Base-by-base conservation (phyloP, 495 filamentous ascomycete species). In the Neurospora tetraspora region DNA sequence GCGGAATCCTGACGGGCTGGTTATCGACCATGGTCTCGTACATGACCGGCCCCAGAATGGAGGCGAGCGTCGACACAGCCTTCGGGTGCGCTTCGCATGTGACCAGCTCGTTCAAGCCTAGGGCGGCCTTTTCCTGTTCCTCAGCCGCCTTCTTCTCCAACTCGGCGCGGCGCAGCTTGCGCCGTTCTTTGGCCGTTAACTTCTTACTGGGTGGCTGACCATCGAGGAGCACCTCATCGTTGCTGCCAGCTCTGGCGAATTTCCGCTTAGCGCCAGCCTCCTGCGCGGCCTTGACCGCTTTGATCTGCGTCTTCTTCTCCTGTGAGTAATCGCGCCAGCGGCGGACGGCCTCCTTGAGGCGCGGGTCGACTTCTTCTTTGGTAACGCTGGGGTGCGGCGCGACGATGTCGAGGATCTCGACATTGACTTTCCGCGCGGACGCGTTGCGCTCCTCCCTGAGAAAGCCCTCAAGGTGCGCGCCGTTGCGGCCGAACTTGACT, bases 401-500 rank as follows among this genome's bases (percentile, higher is more conserved):
- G 16, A 71, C 59, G 14, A 68, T 75, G 68, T 72, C 83, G 68
- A 72, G 71, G 39, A 71, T 76, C 42, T 81, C 77, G 18, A 97
- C 78, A 47, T 87, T 83, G 23, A 92, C 76, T 71, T 87, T 87
- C 3, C 85, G 79, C 4, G 85, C 83, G 73, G 80, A 85, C 12
- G 70, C 18, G 31, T 71, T 75, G 14, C 81, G 82, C 76, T 96
- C 93, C 69, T 85, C 85, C 72, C 91, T 91, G 34, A 99, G 76
- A 37, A 82, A 82, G 14, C 92, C 96, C 77, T 98, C 95, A 0
- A 97, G 80, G 42, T 85, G 86, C 1, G 81, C 82, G 71, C 79
- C 81, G 31, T 82, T 81, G 61, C 81, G 78, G 68, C 85, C 85
- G 39, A 80, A 79, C 70, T 92, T 95, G 74, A 94, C 85, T 36